Base-by-base conservation (phyloP, 495 filamentous ascomycete genomes). In the Monascus purpureus region DNA sequence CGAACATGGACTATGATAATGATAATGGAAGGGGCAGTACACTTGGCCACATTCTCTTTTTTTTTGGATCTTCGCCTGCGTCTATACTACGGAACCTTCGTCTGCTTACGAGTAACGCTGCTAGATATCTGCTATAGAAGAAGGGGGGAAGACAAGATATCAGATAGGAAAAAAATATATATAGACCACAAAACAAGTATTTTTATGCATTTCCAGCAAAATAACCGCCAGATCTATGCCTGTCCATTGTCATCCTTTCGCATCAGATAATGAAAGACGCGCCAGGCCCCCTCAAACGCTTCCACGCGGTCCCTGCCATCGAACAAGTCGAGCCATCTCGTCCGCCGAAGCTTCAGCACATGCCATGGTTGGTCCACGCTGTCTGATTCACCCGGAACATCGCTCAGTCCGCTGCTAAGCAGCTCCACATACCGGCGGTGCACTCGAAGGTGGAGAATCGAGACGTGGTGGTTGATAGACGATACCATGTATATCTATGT, bases 401-500 rank as follows among this genome's bases (percentile, higher is more conserved):
- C 29, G 38, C 52, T 58, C 17, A 36, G 31, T 1, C 58, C 57
- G 2, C 46, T 38, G 20, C 58, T 63, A 18, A 80, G 48, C 28
- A 59, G 49, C 0, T 68, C 68, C 19, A 88, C 52, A 37, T 92
- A 73, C 11, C 58, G 52, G 13, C 57, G 55, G 35, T 85, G 82
- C 29, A 93, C 71, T 17, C 78, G 70, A 16, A 87, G 67, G 32
- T 82, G 69, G 26, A 92, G 42, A 29, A 94, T 70, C 33, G 70
- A 70, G 24, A 93, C 52, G 38, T 94, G 86, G 50, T 92, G 84
- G 51, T 86, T 83, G 31, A 94, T 58, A 2, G 75, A 71, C 28
- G 79, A 85, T 29, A 93, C 44, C 45, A 94, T 70, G 55, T 84
- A 94, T 24, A 93, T 69, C 67, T 94, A 27, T 13, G n/a, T 4